Percentiles rank a stretch among this genome's conserved stretches.
These are phyloP conservation scores for Quercus wislizeni DNA, from an alignment of 306 rosid species.

Conservation along the genomic window DNA sequence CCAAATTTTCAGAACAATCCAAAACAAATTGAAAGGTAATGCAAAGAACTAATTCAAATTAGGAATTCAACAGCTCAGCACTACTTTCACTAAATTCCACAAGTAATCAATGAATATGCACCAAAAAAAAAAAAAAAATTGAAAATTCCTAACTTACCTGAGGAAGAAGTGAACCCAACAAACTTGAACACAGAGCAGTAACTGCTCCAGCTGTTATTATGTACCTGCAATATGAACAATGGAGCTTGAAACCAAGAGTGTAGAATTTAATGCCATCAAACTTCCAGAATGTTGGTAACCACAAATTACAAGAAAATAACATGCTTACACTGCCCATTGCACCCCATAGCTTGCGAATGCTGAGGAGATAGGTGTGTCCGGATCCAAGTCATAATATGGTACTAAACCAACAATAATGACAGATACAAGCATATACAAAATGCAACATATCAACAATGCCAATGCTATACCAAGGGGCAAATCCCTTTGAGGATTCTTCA, in stretches of 20 bases:
- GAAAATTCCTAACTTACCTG: conserved; percentile 48
- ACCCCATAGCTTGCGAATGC: conserved; percentile 59
- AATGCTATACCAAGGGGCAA: conserved; percentile 64
- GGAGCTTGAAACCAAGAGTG: conserved; percentile 8
- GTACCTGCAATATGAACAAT: conserved; percentile 46
- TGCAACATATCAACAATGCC: conserved; percentile 56
- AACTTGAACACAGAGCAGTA: conserved; percentile 76
- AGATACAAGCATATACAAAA: conserved; percentile 67
- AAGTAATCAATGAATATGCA: conserved; percentile 9
- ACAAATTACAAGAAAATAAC: conserved; percentile 17
- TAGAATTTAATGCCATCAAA: neutral
- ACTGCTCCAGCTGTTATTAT: conserved; percentile 72
- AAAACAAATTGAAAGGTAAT: neutral
- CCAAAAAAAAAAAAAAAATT: conserved; percentile 8
- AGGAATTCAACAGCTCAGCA: neutral
- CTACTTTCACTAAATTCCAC: neutral
- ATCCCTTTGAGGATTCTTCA: conserved; percentile 69
- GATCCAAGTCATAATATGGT: conserved; percentile 58
- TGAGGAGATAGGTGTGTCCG: conserved; percentile 70
- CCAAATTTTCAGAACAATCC: conserved; percentile 1
- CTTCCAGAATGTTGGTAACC: conserved; percentile 10
- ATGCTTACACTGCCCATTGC: conserved; percentile 79
- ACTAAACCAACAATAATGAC: conserved; percentile 66
- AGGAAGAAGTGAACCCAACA: conserved; percentile 84
- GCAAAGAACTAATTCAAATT: neutral